phyloP scores from a whole-genome alignment of 129 eudicot genomes.

The Pulicaria dysenterica region DNA sequence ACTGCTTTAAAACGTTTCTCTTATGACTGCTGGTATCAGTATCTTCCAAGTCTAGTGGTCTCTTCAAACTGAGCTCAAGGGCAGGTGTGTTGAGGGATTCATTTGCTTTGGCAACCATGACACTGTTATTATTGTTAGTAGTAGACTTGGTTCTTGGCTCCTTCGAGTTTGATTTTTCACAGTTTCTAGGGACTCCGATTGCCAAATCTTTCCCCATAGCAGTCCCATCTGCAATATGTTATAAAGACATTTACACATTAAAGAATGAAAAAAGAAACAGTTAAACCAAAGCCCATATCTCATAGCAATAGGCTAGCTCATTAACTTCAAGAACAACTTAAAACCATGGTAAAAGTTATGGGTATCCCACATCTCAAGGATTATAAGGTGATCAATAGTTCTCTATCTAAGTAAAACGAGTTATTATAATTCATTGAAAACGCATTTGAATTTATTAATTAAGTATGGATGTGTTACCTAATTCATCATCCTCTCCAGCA shows the following conservation, averaged over 20 bases:
- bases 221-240: slow-evolving; percentile 29
- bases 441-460: background rate
- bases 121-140: slow-evolving; percentile 8
- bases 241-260: slow-evolving; percentile 8
- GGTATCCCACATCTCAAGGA: no score
- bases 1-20: slow-evolving; percentile 54
- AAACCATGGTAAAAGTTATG: no score
- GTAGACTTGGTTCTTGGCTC: slow-evolving; percentile 35
- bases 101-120: slow-evolving; percentile 29
- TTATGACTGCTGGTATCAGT: slow-evolving; percentile 37
- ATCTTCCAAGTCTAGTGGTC: slow-evolving; percentile 46
- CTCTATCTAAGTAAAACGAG: no score
- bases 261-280: background rate
- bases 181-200: slow-evolving; percentile 42
- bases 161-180: slow-evolving; percentile 32
- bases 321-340: no score
- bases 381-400: no score
- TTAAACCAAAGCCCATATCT: no score
- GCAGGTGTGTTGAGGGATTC: slow-evolving; percentile 43
- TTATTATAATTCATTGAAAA: no score
- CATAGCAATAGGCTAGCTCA: no score
- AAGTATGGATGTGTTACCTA: slow-evolving; percentile 34
- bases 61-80: slow-evolving; percentile 62
- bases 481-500: slow-evolving; percentile 36
- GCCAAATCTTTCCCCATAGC: slow-evolving; percentile 59